Evolutionary conservation across 1,284 basidiomycete genomes (phyloP).

Genomic region (Malassezia pachydermatis): DNA sequence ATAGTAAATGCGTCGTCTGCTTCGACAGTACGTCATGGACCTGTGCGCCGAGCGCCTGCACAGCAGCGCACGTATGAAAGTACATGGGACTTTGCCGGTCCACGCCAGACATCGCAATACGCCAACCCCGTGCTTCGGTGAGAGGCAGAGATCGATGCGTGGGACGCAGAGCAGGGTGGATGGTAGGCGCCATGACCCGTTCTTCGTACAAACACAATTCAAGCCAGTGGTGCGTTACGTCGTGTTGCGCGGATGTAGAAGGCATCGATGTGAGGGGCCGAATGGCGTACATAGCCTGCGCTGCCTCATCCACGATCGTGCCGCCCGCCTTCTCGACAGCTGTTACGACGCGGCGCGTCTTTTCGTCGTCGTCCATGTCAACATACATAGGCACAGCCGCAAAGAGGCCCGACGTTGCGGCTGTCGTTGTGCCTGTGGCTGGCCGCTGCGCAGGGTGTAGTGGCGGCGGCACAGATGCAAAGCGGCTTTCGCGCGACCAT

Average conservation of each 20-base stretch:
- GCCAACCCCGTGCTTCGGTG: conserved; percentile 13
- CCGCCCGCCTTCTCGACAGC: conserved; percentile 21
- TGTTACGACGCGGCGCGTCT: conserved; percentile 18
- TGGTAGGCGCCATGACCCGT: conserved; percentile 19
- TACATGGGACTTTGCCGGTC: conserved; percentile 24
- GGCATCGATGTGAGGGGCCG: conserved; percentile 3
- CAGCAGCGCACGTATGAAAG: conserved; percentile 25
- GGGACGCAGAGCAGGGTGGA: conserved; percentile 25
- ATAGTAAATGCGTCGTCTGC: conserved; percentile 26
- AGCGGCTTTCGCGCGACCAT: conserved; percentile 7
- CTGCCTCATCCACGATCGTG: conserved; percentile 6
- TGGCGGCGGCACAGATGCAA: neutral
- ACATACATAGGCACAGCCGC: conserved; percentile 17
- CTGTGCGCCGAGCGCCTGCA: conserved; percentile 24
- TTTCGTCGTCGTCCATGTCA: conserved; percentile 16
- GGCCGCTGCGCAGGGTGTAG: neutral
- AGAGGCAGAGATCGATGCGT: conserved; percentile 21
- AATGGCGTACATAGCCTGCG: conserved; percentile 16
- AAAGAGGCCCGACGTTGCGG: conserved; percentile 9
- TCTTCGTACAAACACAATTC: conserved; percentile 33
- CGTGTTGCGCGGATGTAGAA: conserved; percentile 14
- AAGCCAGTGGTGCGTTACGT: conserved; percentile 35
- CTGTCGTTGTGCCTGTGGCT: neutral
- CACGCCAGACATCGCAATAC: conserved; percentile 24
- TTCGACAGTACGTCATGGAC: conserved; percentile 19